Percentiles rank a stretch among this genome's conserved stretches.
phyloP scores from a whole-genome alignment of 1,139 yeast species.

The Pichia terricola region DNA sequence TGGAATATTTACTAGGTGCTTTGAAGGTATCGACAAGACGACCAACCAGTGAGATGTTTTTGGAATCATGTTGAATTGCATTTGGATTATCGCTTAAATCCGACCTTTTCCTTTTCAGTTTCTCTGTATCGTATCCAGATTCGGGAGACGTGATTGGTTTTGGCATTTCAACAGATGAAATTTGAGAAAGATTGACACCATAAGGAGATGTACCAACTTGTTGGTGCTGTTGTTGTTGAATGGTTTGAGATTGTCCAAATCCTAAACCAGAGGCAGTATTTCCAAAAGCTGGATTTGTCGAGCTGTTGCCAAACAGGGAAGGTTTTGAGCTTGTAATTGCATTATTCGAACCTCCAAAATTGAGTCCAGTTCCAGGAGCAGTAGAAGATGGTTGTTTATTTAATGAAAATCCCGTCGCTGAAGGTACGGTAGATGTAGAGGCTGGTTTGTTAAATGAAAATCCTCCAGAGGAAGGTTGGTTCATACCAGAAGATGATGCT shows the following conservation, averaged over 20 bases:
- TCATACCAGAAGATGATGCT: background rate
- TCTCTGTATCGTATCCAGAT: too few species aligned
- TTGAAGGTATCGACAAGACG: slow-evolving; percentile 19
- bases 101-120: slow-evolving; percentile 4
- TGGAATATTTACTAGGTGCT: slow-evolving; percentile 13
- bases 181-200: slow-evolving; percentile 15
- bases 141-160: slow-evolving; percentile 21
- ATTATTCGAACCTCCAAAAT: slow-evolving; percentile 2
- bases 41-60: slow-evolving; percentile 16
- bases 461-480: too few species aligned
- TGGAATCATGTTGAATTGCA: background rate
- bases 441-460: background rate
- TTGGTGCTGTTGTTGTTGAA: slow-evolving; percentile 17
- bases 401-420: background rate
- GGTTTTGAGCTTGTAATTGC: slow-evolving; percentile 17
- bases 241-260: slow-evolving; percentile 9
- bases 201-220: slow-evolving; percentile 14
- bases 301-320: slow-evolving; percentile 22
- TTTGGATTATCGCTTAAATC: too few species aligned
- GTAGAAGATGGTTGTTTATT: background rate
- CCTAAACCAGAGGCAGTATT: slow-evolving; percentile 3
- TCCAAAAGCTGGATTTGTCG: slow-evolving; percentile 11
- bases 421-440: background rate
- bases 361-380: slow-evolving; percentile 7
- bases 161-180: slow-evolving; percentile 21